Evolutionary conservation across 768 basidiomycete species (phyloP).

Genomic region (Leccinellum albellum): DNA sequence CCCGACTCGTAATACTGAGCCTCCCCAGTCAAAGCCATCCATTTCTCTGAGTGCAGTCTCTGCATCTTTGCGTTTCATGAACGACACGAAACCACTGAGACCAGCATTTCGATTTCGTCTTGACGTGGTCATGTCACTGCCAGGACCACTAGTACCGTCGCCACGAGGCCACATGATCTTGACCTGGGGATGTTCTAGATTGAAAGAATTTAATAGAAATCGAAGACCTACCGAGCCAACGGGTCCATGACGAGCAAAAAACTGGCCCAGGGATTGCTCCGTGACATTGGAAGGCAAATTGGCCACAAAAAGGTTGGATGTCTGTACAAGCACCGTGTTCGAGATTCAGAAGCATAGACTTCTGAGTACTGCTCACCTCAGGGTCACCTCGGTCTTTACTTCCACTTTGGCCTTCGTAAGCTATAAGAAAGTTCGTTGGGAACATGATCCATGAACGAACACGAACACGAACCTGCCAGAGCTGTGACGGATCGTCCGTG

Average conservation of each 20-base stretch:
- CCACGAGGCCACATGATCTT: constrained; percentile 99
- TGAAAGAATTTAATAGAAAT: neutral
- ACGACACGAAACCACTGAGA: constrained; percentile 94
- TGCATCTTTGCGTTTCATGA: constrained; percentile 90
- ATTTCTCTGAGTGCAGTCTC: constrained; percentile 84
- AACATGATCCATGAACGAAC: neutral
- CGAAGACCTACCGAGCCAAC: constrained; percentile 72
- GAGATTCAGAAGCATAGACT: neutral
- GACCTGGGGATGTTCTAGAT: constrained; percentile 47
- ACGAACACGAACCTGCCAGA: constrained; percentile 64
- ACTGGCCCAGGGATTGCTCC: constrained; percentile 79
- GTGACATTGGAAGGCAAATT: constrained; percentile 87
- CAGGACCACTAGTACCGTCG: constrained; percentile 64
- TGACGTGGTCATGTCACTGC: constrained; percentile 69
- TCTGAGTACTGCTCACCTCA: constrained; percentile 47
- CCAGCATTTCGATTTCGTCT: constrained; percentile 70
- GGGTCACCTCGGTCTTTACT: constrained; percentile 88
- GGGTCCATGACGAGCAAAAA: constrained; percentile 91
- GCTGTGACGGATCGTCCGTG: constrained; percentile 83
- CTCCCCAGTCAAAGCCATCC: constrained; percentile 95
- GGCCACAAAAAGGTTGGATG: constrained; percentile 94
- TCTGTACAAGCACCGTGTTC: constrained; percentile 42
- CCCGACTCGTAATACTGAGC: constrained; percentile 79
- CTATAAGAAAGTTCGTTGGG: constrained; percentile 31
- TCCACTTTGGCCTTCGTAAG: constrained; percentile 88